These are phyloP conservation scores for Dactylella cylindrospora DNA, from an alignment of 2,329 filamentous ascomycete genomes.

Conservation along the genomic window DNA sequence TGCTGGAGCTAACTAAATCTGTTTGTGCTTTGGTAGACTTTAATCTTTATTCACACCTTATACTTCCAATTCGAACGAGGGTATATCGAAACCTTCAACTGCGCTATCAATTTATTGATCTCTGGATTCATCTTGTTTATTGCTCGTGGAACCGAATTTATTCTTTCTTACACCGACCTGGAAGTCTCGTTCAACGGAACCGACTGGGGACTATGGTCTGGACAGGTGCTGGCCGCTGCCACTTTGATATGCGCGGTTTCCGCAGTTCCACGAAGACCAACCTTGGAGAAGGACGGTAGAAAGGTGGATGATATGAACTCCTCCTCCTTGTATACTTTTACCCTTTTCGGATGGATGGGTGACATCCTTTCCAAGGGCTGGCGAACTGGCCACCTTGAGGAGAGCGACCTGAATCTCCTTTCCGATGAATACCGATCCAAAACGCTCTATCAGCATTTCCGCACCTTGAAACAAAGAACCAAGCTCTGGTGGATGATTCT, in stretches of 20 bases:
- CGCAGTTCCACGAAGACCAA: conserved; percentile 29
- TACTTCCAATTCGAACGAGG: conserved; percentile 57
- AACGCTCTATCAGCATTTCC: conserved; percentile 18
- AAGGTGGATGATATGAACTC: conserved; percentile 31
- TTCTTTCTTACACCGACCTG: conserved; percentile 31
- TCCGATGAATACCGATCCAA: conserved; percentile 14
- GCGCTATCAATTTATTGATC: conserved; percentile 59
- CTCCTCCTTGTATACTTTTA: conserved; percentile 16
- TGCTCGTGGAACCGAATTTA: conserved; percentile 48
- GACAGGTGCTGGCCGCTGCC: conserved; percentile 40
- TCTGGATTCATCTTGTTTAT: conserved; percentile 56
- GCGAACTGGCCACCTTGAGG: conserved; percentile 39
- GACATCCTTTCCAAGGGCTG: conserved; percentile 30
- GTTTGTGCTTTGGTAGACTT: conserved; percentile 55
- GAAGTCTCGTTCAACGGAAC: conserved; percentile 31
- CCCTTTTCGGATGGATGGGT: conserved; percentile 20
- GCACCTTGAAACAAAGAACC: conserved; percentile 9
- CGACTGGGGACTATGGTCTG: conserved; percentile 40
- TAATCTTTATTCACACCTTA: conserved; percentile 59
- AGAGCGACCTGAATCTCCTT: conserved; percentile 33
- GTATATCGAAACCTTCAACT: conserved; percentile 59
- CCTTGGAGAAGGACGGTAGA: conserved; percentile 31
- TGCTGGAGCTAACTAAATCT: neutral
- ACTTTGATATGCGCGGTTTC: conserved; percentile 41
- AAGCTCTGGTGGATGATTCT: conserved; percentile 30